Base-by-base conservation (phyloP, 768 basidiomycete genomes). In the Tylopilus balloui region DNA sequence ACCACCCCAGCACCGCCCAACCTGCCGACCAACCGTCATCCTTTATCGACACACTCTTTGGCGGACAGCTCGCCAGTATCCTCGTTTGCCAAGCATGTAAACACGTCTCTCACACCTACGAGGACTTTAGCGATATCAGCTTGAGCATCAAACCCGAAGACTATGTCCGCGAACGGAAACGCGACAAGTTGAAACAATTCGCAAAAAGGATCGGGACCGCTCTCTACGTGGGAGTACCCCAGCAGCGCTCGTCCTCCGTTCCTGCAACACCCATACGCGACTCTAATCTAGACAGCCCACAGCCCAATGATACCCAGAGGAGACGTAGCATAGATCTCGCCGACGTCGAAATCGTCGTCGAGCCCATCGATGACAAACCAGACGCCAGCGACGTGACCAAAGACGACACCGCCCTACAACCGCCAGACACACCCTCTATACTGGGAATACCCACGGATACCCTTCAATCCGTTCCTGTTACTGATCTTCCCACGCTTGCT, bases 61-160 rank as follows among this genome's bases (percentile, higher is more conserved):
- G 89, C 27, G 94, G 94, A 6, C 80, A 82, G 59, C 76, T 98
- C 41, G 84, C 91, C 6, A 90, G 87, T 70, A 85, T 96, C 62
- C 85, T 98, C 42, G 87, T 98, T 3, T 98, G 94, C 66, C 91
- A 93, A 57, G 80, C 81, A 50, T 98, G 94, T 80, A 94, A 95
- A 66, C 83, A 90, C 59, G 81, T 96, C 42, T 95, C 92, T 3
- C 84, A 92, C 56, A 66, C 61, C 19, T 56, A 55, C 23, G 94
- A 98, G 67, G 91, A 92, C 62, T 97, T 96, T 67, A 86, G 88
- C 65, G 94, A 96, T 67, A 84, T 98, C 58, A 92, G 90, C 44
- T 72, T 98, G 28, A 88, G 86, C 66, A 86, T 94, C 66, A 89
- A 86, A 63, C 78, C 84, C 1, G 88, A 92, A 53, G 86, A 91